Percentiles rank a stretch among this genome's conserved stretches.
These are phyloP conservation scores for Trichoderma sp. DNA, from an alignment of 2,329 filamentous ascomycete species.

Conservation along the genomic window DNA sequence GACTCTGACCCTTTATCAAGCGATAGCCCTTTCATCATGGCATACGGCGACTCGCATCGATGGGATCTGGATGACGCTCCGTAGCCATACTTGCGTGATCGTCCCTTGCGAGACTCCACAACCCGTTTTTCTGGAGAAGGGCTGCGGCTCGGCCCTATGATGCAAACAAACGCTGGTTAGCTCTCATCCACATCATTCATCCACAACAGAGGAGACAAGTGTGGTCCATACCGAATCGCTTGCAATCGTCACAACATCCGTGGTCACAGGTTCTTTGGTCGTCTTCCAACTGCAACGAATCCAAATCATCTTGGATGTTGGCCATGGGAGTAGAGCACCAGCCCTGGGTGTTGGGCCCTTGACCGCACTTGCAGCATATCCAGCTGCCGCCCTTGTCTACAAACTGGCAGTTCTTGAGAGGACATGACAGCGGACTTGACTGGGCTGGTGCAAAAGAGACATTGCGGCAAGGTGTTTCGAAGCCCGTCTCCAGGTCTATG, in stretches of 20 bases:
- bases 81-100: slow-evolving; percentile 38
- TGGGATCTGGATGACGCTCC: slow-evolving; percentile 31
- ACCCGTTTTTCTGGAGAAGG: slow-evolving; percentile 39
- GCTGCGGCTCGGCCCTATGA: slow-evolving; percentile 33
- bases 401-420: slow-evolving; percentile 52
- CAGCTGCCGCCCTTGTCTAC: slow-evolving; percentile 49
- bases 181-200: background rate
- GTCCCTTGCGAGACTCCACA: slow-evolving; percentile 38
- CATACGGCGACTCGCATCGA: slow-evolving; percentile 32
- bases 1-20: slow-evolving; percentile 17
- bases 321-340: slow-evolving; percentile 48
- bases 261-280: slow-evolving; percentile 49
- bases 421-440: slow-evolving; percentile 44
- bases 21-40: slow-evolving; percentile 23
- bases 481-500: slow-evolving; percentile 49
- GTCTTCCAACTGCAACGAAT: slow-evolving; percentile 36
- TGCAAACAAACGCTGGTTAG: background rate
- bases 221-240: slow-evolving; percentile 40
- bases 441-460: slow-evolving; percentile 48
- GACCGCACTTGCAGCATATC: slow-evolving; percentile 54
- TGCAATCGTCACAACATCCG: slow-evolving; percentile 51
- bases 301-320: slow-evolving; percentile 33
- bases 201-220: background rate
- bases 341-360: slow-evolving; percentile 51
- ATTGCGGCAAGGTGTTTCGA: slow-evolving; percentile 50